phyloP scores from a whole-genome alignment of 257 asterid genomes.

The Haberlea rhodopensis region DNA sequence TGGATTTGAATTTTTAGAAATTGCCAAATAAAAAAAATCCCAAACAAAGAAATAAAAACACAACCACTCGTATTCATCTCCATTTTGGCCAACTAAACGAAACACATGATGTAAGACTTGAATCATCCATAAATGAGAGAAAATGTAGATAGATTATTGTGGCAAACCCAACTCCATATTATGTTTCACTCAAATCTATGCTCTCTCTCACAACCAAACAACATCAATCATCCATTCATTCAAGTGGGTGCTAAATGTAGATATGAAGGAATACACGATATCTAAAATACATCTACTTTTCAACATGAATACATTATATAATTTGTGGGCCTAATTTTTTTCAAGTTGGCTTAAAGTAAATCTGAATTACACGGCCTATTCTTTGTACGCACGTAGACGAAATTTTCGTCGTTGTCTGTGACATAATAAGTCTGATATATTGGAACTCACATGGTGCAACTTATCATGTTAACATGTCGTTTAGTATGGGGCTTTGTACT shows the following conservation, averaged over 20 bases:
- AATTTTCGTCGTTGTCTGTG: no score
- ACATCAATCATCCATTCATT: constrained; percentile 2
- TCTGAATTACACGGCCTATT: no score
- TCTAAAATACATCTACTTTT: not conserved
- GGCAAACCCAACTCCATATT: constrained; percentile 17
- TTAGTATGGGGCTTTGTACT: no score
- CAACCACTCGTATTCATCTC: not conserved
- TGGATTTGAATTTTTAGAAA: no score
- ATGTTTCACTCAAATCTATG: not conserved
- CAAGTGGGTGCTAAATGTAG: constrained; percentile 26
- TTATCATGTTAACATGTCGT: no score
- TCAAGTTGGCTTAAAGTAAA: no score
- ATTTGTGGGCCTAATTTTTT: not conserved
- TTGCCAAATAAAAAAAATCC: no score
- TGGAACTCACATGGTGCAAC: no score
- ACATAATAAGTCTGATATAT: no score
- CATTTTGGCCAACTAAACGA: no score
- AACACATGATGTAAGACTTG: constrained; percentile 18
- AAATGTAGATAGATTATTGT: constrained; percentile 22
- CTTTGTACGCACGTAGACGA: no score
- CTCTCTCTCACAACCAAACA: not conserved
- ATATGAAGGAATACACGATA: constrained; percentile 27
- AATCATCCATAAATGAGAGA: constrained; percentile 23
- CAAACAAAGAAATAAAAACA: not conserved
- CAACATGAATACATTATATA: not conserved